Evolutionary conservation across 129 eudicot species (phyloP), one percentile per base, ranked within the genome.

Genomic region (Escallonia rubra): DNA sequence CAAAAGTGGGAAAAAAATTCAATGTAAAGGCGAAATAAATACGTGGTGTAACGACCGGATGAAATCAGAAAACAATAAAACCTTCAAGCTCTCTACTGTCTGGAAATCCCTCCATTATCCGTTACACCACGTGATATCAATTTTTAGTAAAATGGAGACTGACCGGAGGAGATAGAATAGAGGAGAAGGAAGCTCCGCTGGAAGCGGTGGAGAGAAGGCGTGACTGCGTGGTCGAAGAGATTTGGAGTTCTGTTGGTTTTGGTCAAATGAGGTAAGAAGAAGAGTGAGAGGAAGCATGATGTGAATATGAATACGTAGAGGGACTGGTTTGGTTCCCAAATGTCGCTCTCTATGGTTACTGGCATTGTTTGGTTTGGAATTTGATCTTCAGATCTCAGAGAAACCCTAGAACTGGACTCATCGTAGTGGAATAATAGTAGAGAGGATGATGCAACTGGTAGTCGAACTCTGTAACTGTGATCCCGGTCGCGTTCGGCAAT

Each of bases 161-260:
- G 57, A 88, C 98, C 95, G 73, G 98, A 92, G 16, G 95, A 82
- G 42, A 89, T 50, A 61, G 81, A 76, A 63, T 75, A 92, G 23
- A 80, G 54, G 53, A 89, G 78, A 16, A 93, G 83, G 40, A 89
- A 89, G 5, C 54, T 75, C 15, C 83, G 70, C 75, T 82, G 91
- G 65, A 87, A 90, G 3, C 84, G 83, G 3, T 77, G 79, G 52
- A 92, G 74, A 13, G 87, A 80, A 55, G 91, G 77, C 0, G 94
- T 66, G 7, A 68, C 59, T 53, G 90, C 72, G 63, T 81, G 89
- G 77, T 86, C 94, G 63, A 87, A 76, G 43, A 74, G 82, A 1
- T 80, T 72, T 65, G 91, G 68, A 46, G 57, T 71, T 9, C 74
- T 72, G 80, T 57, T 65, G 5, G 74, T 70, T 45, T 52, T 67